phyloP scores from a whole-genome alignment of 2,329 filamentous ascomycete genomes.

The Talaromyces sp. region DNA sequence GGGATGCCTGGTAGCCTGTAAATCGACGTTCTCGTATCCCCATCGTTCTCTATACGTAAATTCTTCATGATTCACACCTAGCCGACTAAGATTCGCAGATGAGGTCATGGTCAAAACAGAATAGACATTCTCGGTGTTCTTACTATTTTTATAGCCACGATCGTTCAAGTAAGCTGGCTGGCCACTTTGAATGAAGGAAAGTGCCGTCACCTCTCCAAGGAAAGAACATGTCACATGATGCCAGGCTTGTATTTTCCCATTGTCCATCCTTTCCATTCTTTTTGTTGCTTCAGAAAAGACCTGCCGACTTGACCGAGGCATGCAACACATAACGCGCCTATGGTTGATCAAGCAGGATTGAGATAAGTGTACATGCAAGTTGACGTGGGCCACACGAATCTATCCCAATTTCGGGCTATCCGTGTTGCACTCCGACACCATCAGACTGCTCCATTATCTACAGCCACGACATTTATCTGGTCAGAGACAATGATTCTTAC shows the following conservation, averaged over 20 bases:
- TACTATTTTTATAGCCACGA: too few species aligned
- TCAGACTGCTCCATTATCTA: not conserved
- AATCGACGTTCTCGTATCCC: not conserved
- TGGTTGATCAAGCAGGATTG: not conserved
- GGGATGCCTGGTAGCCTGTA: not conserved
- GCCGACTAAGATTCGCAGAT: too few species aligned
- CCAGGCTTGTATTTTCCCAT: not conserved
- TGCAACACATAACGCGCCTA: not conserved
- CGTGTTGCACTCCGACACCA: not conserved
- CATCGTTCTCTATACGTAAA: not conserved
- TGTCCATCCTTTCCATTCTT: not conserved
- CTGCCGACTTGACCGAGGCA: not conserved
- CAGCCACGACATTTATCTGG: not conserved
- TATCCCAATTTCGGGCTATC: not conserved
- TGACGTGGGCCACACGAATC: not conserved
- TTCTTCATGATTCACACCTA: not conserved
- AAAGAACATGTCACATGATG: not conserved
- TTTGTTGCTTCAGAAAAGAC: not conserved
- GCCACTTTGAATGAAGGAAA: not conserved
- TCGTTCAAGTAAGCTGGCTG: not conserved
- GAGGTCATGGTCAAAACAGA: not conserved
- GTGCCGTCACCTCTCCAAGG: not conserved
- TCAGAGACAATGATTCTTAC: not conserved
- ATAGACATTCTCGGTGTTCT: too few species aligned
- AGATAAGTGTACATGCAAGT: not conserved